Evolutionary conservation across 441 rosid species (phyloP), one percentile per base, ranked within the genome.

Genomic region (Euphorbia celastroides): DNA sequence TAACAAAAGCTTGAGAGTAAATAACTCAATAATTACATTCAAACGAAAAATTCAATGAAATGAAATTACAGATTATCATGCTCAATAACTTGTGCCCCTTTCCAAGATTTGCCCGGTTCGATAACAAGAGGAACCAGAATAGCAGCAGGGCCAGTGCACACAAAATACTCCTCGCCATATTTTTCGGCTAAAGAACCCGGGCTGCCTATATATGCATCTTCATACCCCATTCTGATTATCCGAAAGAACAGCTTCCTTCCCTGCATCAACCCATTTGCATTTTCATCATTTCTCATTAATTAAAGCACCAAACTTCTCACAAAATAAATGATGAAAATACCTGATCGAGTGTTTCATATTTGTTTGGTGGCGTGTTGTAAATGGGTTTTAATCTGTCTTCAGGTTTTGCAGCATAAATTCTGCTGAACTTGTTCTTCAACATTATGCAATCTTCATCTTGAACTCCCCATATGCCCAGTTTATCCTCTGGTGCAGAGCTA

Each of bases 321-420:
- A 23, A 50, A 46, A 27, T 22, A 7, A 16, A 14, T 11, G 60
- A 0, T 32, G 42, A 42, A 46, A 4, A 36, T 82, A 93, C 99
- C 96, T 94, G 96, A 83, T 94, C 99, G 31, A 88, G 75, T n/a
- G 91, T 79, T 82, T 94, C 99, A 65, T 75, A 92, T 75, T 91
- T 94, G 51, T 96, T 81, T 62, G 99, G 99, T 1, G 91, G 78
- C 25, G 94, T 94, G 74, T 82, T 79, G 67, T 88, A 89, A 68
- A 89, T 61, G 3, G 84, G 70, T 73, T 89, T 94, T 61, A 78
- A 64, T 75, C 98, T 92, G 69, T 94, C 96, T 56, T 79, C 66
- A 0, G 96, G 97, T 17, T 82, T 91, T 76, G 88, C 96, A 42
- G 85, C 90, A 71, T 92, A 94, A 2, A 87, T 77, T 80, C 97